Evolutionary conservation across 2,329 filamentous ascomycete genomes (phyloP).

Genomic region (Pseudogymnoascus sp.): DNA sequence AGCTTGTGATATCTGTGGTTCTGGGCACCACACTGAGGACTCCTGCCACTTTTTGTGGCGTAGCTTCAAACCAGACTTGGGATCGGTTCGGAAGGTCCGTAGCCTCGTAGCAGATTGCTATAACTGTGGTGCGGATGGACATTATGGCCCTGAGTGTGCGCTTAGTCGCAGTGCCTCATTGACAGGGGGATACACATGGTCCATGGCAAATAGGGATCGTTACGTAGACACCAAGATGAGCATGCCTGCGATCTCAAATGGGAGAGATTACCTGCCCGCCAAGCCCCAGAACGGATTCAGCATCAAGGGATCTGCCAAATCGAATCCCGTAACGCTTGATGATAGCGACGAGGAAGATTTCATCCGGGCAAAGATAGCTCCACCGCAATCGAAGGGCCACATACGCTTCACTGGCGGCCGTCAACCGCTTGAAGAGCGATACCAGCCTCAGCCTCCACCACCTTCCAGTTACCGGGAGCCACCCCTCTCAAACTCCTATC

Average conservation of each 20-base stretch:
- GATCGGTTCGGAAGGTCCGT: slow-evolving; percentile 41
- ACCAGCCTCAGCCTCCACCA: neutral
- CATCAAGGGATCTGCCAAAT: slow-evolving; percentile 26
- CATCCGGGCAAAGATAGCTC: slow-evolving; percentile 23
- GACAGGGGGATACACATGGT: slow-evolving; percentile 44
- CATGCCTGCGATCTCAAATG: slow-evolving; percentile 23
- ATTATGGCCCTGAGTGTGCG: slow-evolving; percentile 52
- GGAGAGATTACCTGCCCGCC: slow-evolving; percentile 22
- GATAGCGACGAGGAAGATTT: slow-evolving; percentile 26
- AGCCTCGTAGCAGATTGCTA: slow-evolving; percentile 48
- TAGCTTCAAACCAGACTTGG: slow-evolving; percentile 40
- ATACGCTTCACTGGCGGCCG: neutral
- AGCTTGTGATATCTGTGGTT: slow-evolving; percentile 55
- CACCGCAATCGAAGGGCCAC: neutral
- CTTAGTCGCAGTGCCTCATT: slow-evolving; percentile 16
- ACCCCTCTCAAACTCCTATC: neutral
- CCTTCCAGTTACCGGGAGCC: neutral
- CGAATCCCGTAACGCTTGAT: slow-evolving; percentile 25
- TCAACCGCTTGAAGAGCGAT: neutral
- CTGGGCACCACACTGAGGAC: slow-evolving; percentile 49
- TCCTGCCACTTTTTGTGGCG: slow-evolving; percentile 56
- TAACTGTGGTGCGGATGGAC: slow-evolving; percentile 45
- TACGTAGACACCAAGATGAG: slow-evolving; percentile 43
- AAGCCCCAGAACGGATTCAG: slow-evolving; percentile 19
- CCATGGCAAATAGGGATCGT: slow-evolving; percentile 38